Evolutionary conservation across 768 basidiomycete species (phyloP).

Genomic region (Amanita fuliginea): DNA sequence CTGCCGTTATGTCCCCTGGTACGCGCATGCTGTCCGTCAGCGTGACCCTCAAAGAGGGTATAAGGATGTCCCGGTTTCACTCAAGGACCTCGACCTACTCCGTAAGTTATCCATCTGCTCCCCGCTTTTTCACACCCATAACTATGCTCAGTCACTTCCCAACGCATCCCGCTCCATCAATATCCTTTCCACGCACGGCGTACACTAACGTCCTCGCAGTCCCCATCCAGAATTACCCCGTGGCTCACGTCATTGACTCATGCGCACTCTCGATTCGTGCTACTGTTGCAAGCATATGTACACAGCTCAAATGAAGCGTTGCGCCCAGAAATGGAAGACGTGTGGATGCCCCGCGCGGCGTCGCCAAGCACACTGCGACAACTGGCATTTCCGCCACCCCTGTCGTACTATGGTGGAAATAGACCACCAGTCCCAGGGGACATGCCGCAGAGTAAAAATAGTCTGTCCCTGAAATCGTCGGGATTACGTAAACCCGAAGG

Average conservation of each 20-base stretch:
- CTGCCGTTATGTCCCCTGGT: slow-evolving; percentile 48
- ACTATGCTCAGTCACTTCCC: slow-evolving; percentile 44
- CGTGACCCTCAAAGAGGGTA: slow-evolving; percentile 25
- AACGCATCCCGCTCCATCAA: slow-evolving; percentile 49
- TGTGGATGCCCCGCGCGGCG: slow-evolving; percentile 17
- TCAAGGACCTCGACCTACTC: slow-evolving; percentile 53
- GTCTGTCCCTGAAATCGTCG: neutral
- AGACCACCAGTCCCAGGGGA: neutral
- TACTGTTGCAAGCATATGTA: slow-evolving; percentile 61
- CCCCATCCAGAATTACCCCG: slow-evolving; percentile 20
- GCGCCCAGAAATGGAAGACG: slow-evolving; percentile 34
- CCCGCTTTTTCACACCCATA: slow-evolving; percentile 8
- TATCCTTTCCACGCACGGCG: slow-evolving; percentile 63
- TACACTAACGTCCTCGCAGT: slow-evolving; percentile 28
- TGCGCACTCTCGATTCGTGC: slow-evolving; percentile 65
- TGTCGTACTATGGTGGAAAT: slow-evolving; percentile 36
- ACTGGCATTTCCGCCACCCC: slow-evolving; percentile 65
- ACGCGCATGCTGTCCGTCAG: slow-evolving; percentile 28
- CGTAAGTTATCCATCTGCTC: slow-evolving; percentile 29
- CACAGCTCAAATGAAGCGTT: slow-evolving; percentile 45
- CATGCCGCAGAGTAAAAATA: slow-evolving; percentile 11
- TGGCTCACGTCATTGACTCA: slow-evolving; percentile 39
- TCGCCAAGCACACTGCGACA: slow-evolving; percentile 30
- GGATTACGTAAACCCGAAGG: too few species aligned
- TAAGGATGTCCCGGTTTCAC: slow-evolving; percentile 37